Evolutionary conservation across 352 stramenopile genomes (phyloP), one percentile per base, ranked within the genome.

Genomic region (Aphanomyces astaci): DNA sequence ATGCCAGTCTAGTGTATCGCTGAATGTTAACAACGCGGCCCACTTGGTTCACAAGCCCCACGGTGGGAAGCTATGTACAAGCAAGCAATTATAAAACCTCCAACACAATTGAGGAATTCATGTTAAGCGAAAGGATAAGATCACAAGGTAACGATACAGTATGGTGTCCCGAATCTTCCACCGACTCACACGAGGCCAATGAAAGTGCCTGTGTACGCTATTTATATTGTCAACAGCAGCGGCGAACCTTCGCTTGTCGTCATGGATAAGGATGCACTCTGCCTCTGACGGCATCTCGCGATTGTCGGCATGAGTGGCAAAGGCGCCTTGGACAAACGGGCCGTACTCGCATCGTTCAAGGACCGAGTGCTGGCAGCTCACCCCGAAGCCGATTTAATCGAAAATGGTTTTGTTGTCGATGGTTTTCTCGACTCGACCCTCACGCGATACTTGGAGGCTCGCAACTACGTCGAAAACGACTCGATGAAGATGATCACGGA

Each of bases 401-500:
- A 43, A 2, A 9, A 30, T n/a, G 62, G 62, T 3, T 19, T 68
- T 10, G 62, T 68, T 13, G 39, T 52, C 15, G 9, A 19, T 17
- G 62, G 62, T 13, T 59, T 59, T 28, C 43, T 68, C 2, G 62
- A 68, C 24, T 22, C 49, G 4, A 68, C 43, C 10, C 31, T 68
- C 30, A 57, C 25, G 1, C 62, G 62, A 33, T 68, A 68, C 36
- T 24, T 68, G 3, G 32, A 33, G n/a, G 62, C 62, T 4, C 46
- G 62, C 28, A 45, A 45, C 30, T 52, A 45, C n/a, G 25, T 45
- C 28, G 43, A 45, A 2, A 55, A 56, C 17, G 62, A 68, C 11
- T 57, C 62, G 22, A 10, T 68, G 27, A 68, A 68, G 39, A 57
- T 68, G 51, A 9, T 68, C 24, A 4, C 7, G 15, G 32, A 62